Conservation (phyloP, 208 protist genomes). For the Trypanosoma mega region DNA sequence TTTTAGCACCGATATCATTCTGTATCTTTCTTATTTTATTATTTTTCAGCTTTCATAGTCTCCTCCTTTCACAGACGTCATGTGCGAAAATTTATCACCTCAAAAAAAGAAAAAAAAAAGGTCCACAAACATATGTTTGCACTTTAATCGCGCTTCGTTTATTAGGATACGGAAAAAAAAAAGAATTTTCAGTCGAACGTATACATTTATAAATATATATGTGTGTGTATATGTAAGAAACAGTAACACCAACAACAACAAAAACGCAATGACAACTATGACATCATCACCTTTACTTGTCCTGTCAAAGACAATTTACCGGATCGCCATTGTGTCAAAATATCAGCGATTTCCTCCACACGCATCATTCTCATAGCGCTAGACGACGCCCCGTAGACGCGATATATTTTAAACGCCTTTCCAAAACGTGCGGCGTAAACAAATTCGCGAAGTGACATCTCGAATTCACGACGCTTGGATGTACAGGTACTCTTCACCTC, state of each 20-base stretch:
- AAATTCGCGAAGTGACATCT: slow-evolving; percentile 77
- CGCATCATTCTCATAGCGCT: slow-evolving; percentile 44
- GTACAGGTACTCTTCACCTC: slow-evolving; percentile 86
- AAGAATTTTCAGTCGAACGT: background rate
- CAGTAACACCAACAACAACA: background rate
- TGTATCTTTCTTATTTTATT: no score
- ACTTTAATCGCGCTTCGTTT: no score
- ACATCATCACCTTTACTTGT: slow-evolving; percentile 64
- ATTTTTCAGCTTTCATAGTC: no score
- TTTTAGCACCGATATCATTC: no score
- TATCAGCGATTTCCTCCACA: slow-evolving; percentile 48
- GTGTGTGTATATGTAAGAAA: background rate
- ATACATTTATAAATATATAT: background rate
- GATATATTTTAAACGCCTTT: slow-evolving; percentile 59
- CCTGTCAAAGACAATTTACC: slow-evolving; percentile 68
- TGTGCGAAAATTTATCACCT: no score
- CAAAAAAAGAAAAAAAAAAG: no score
- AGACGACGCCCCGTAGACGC: slow-evolving; percentile 75
- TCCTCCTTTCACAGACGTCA: no score
- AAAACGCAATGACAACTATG: slow-evolving; percentile 12
- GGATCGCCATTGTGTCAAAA: slow-evolving; percentile 60
- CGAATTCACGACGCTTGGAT: slow-evolving; percentile 57
- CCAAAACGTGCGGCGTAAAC: slow-evolving; percentile 81
- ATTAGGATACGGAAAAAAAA: background rate
- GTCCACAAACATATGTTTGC: no score